Evolutionary conservation across 257 asterid genomes (phyloP), one percentile per base, ranked within the genome.

Genomic region (Solanum pimpinellifolium): DNA sequence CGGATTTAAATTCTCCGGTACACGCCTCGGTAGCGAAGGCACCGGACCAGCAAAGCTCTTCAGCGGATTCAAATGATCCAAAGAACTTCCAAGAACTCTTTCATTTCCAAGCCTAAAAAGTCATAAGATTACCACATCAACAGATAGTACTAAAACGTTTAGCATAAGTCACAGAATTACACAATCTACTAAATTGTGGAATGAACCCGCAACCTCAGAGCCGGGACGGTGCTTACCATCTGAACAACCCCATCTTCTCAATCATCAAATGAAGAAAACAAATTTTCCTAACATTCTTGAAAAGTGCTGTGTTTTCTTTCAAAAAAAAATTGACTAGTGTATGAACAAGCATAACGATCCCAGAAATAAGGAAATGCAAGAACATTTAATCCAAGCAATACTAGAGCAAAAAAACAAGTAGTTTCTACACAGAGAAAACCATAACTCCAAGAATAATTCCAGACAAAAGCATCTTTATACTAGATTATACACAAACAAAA

Each of bases 61-160:
- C 89, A 92, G 83, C 42, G 90, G 88, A 88, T 83, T 93, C 44
- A 92, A 87, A 84, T 93, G 83, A 87, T 90, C 95, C 70, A 90
- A 33, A 1, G 93, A 91, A 82, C 83, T 92, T 87, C 93, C 89
- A 92, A 92, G 77, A 35, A 90, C 29, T 80, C 98, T 92, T 70
- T 93, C 94, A 37, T 83, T 84, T 89, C 95, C 96, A 75, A 93
- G 86, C 93, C 98, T 96, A 87, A 31, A 82, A 49, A 78, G 20
- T 86, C 83, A 59, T 42, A 35, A 18, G 56, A 85, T 27, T 65
- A 62, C 73, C 44, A 47, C 21, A 80, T 80, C 69, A 80, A 47
- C 29, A 44, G 3, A 44, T 4, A 15, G 84, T 5, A 41, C 35
- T 76, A 77, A 13, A 15, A 77, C 29, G 31, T 29, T 29, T 3